Evolutionary conservation across 139 green algal species (phyloP).

Genomic region (Nannochloris sp.): DNA sequence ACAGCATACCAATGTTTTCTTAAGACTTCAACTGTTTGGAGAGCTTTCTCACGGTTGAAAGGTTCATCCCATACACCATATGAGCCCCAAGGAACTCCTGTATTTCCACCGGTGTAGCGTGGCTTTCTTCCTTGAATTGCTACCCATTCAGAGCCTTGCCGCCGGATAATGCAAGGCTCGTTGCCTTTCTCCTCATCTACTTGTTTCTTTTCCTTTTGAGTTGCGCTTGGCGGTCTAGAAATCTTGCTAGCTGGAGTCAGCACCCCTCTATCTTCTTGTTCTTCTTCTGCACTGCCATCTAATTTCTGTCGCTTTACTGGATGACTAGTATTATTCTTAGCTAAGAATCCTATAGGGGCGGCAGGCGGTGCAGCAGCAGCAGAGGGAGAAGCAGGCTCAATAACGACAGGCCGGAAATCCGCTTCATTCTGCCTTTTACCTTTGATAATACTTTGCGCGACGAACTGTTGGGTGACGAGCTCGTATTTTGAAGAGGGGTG

Average conservation of each 20-base stretch:
- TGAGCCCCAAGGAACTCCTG: constrained; percentile 28
- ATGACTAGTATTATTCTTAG: background rate
- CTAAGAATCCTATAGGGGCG: background rate
- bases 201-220: background rate
- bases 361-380: background rate
- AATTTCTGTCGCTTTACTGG: background rate
- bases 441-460: background rate
- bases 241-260: background rate
- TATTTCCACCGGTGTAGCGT: constrained; percentile 22
- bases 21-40: constrained; percentile 6
- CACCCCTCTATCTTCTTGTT: no score
- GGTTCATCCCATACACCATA: constrained; percentile 30
- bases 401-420: background rate
- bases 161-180: background rate
- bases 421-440: background rate
- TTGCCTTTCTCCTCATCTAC: background rate
- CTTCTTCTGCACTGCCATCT: background rate
- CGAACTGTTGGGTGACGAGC: background rate
- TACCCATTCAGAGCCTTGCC: constrained; percentile 8
- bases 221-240: background rate
- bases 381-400: background rate
- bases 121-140: constrained; percentile 2
- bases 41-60: constrained; percentile 8
- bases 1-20: constrained; percentile 10
- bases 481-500: no score